Evolutionary conservation across 2,329 filamentous ascomycete species (phyloP), one percentile per base, ranked within the genome.

Genomic region (Hirsutella rhossiliensis): DNA sequence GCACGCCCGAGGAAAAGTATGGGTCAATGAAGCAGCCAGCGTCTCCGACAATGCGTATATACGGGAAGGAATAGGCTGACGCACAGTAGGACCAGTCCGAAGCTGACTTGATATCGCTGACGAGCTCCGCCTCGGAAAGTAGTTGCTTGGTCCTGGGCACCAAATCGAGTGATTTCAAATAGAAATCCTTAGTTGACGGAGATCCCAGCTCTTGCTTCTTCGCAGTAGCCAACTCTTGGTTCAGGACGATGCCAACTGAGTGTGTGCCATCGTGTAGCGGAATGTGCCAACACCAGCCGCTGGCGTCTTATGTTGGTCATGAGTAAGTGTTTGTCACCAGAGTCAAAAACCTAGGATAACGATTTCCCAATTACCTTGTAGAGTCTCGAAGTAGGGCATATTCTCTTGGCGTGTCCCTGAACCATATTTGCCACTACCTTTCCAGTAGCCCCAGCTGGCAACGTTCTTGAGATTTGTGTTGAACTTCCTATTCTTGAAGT

Each of bases 221-320:
- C 0, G 43, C 41, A 13, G 50, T 56, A 8, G 57, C 50, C 6
- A 65, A 27, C 6, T 66, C 53, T 51, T 71, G 66, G 45, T 62
- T 61, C 48, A 56, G 55, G 6, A 71, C 66, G 8, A 71, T 52
- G 12, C 68, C 68, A 1, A 71, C 61, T 0, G 68, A 72, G 3
- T 47, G 42, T 3, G 61, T 71, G 13, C 62, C 66, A 47, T 73
- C 56, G 51, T 73, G 69, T 1, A 75, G 54, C 0, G 71, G 71
- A 42, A 75, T 73, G 40, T 58, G 56, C 70, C 71, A 75, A 12
- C 47, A 54, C 71, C 71, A 75, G 12, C 72, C 71, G 45, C 66
- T 72, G 2, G 43, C 61, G 52, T 74, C 69, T 57, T 20, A 12
- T n/a, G 13, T 9, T 27, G 32, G 27, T 23, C 11, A 38, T 15